Percentiles rank a stretch among this genome's conserved stretches.
phyloP scores from a whole-genome alignment of 2,329 filamentous ascomycete species.

The Fusarium succisae region DNA sequence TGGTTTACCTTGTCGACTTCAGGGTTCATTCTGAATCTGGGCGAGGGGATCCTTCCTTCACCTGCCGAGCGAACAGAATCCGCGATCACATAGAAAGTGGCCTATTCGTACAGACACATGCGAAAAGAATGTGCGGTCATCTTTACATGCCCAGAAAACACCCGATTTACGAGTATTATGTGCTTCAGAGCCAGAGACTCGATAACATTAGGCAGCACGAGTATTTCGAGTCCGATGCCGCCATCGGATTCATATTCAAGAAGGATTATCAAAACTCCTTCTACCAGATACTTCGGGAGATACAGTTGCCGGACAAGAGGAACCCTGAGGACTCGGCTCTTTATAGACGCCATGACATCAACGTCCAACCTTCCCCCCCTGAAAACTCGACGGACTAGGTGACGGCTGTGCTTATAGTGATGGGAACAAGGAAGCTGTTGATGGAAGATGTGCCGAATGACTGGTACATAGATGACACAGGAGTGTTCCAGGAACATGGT shows the following conservation, averaged over 20 bases:
- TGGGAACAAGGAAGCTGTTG: conserved; percentile 21
- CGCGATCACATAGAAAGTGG: conserved; percentile 13
- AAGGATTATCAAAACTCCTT: conserved; percentile 27
- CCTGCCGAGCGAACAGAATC: neutral
- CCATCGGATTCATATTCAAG: conserved; percentile 29
- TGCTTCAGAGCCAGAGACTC: neutral
- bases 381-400: conserved; percentile 34
- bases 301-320: neutral
- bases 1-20: conserved; percentile 32
- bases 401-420: conserved; percentile 21
- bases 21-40: neutral
- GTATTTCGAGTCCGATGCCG: conserved; percentile 16
- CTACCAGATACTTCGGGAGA: neutral
- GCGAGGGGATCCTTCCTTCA: neutral
- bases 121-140: conserved; percentile 2
- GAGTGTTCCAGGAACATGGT: conserved; percentile 32
- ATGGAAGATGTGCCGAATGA: conserved; percentile 31
- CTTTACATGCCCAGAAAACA: conserved; percentile 19
- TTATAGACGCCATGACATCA: neutral
- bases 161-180: neutral
- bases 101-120: conserved; percentile 26
- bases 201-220: conserved; percentile 6
- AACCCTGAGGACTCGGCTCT: neutral
- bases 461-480: conserved; percentile 38
- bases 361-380: neutral